Percentiles rank a stretch among this genome's conserved stretches.
These are phyloP conservation scores for Phialophora verrucosa DNA, from an alignment of 2,329 filamentous ascomycete species.

Conservation along the genomic window DNA sequence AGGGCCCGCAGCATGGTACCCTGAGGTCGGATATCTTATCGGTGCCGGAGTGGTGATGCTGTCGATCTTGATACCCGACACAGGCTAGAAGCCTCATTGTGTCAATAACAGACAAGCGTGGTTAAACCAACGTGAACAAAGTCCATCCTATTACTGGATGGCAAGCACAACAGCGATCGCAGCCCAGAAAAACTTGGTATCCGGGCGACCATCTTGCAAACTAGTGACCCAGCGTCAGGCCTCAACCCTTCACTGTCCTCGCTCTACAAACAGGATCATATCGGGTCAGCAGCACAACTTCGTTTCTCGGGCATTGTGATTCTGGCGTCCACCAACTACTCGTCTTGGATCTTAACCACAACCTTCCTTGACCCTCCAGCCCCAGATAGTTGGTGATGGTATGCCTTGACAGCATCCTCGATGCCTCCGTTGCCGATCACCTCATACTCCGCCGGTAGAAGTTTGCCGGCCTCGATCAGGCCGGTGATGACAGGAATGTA, in stretches of 20 bases:
- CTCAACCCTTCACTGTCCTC: not conserved
- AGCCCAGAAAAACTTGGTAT: not conserved
- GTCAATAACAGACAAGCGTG: not conserved
- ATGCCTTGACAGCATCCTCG: slow-evolving; percentile 38
- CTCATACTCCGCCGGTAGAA: slow-evolving; percentile 37
- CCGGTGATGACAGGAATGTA: slow-evolving; percentile 39
- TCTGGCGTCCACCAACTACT: slow-evolving; percentile 8
- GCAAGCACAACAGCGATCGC: slow-evolving; percentile 5
- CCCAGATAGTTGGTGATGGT: slow-evolving; percentile 37
- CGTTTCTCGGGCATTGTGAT: not conserved
- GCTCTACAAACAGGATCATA: not conserved
- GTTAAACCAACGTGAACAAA: not conserved
- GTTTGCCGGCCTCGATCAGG: slow-evolving; percentile 34
- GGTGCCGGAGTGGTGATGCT: slow-evolving; percentile 3
- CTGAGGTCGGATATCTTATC: slow-evolving; percentile 2
- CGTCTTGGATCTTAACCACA: slow-evolving; percentile 39
- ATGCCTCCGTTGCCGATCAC: slow-evolving; percentile 39
- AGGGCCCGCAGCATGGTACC: slow-evolving; percentile 6
- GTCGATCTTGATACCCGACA: slow-evolving; percentile 9
- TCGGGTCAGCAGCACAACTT: not conserved
- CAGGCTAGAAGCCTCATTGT: slow-evolving; percentile 7
- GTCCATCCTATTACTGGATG: slow-evolving; percentile 2
- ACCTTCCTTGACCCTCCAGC: slow-evolving; percentile 39
- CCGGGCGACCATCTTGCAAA: not conserved
- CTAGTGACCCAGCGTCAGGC: not conserved